phyloP scores from a whole-genome alignment of 257 asterid genomes.

The Solanum etuberosum region DNA sequence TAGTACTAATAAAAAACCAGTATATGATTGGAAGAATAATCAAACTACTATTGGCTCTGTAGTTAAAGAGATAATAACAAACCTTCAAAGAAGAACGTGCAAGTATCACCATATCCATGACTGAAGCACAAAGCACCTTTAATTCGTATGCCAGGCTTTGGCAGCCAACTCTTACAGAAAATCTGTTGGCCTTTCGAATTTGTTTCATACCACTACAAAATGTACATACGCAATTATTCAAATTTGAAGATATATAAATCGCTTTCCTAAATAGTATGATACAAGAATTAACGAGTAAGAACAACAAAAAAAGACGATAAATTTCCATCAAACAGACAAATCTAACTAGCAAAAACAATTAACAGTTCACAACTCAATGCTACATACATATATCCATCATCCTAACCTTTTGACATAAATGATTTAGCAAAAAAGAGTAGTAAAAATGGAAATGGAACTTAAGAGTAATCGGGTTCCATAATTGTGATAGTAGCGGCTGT shows the following conservation, averaged over 20 bases:
- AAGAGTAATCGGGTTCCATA: neutral
- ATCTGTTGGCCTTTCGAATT: slow-evolving; percentile 76
- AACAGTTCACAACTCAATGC: neutral
- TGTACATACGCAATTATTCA: neutral
- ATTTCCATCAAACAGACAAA: neutral
- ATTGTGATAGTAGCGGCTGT: neutral
- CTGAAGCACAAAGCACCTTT: slow-evolving; percentile 87
- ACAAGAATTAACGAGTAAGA: neutral
- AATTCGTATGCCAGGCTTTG: slow-evolving; percentile 75
- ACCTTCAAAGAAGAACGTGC: slow-evolving; percentile 99
- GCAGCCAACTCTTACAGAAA: slow-evolving; percentile 95
- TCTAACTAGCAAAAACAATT: neutral
- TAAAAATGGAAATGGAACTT: neutral
- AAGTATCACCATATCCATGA: slow-evolving; percentile 98
- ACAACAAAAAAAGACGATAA: neutral
- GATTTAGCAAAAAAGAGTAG: neutral
- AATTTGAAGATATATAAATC: neutral
- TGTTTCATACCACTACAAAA: slow-evolving; percentile 76
- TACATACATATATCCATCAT: neutral
- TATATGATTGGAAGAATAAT: neutral
- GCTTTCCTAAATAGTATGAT: neutral
- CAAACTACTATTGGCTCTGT: neutral
- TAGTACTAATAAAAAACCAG: neutral
- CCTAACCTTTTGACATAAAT: neutral
- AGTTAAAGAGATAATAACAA: slow-evolving; percentile 1